Conservation (phyloP, 1,139 yeast species). For the Candida sp. region DNA sequence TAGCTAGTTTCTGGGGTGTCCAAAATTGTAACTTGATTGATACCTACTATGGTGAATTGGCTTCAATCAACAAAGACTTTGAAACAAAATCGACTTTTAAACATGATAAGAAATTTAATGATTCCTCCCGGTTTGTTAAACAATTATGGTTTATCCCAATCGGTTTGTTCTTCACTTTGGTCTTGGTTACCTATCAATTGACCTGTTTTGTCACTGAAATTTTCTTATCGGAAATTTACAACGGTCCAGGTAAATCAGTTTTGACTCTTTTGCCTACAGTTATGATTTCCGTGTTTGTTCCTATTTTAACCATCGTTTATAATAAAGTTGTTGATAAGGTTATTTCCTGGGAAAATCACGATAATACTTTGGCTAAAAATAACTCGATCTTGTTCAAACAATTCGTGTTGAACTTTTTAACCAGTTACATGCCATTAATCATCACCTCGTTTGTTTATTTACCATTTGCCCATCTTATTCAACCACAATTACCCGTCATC, state of each 20-base stretch:
- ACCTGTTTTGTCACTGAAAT: constrained; percentile 77
- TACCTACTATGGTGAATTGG: constrained; percentile 36
- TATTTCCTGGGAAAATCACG: constrained; percentile 70
- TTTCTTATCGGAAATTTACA: constrained; percentile 76
- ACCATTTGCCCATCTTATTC: constrained; percentile 68
- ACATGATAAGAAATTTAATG: constrained; percentile 31
- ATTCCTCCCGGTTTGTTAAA: constrained; percentile 38
- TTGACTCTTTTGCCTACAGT: constrained; percentile 74
- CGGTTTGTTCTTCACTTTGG: constrained; percentile 53
- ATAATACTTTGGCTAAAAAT: constrained; percentile 49
- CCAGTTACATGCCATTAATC: constrained; percentile 79
- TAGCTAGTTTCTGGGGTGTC: constrained; percentile 63
- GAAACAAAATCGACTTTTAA: constrained; percentile 34
- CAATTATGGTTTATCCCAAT: constrained; percentile 68
- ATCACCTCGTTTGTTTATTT: constrained; percentile 84
- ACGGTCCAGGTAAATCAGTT: constrained; percentile 69
- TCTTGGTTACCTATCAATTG: constrained; percentile 64
- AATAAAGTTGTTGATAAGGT: constrained; percentile 39
- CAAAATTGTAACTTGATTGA: constrained; percentile 52
- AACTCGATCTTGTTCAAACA: constrained; percentile 66
- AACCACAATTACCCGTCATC: constrained; percentile 45
- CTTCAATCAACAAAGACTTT: constrained; percentile 36
- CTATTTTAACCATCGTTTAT: constrained; percentile 65
- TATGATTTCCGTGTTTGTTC: constrained; percentile 65
- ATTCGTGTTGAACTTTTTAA: constrained; percentile 73